These are phyloP conservation scores for Dictyophora rubrovolvata DNA, from an alignment of 768 basidiomycete genomes.

Conservation along the genomic window DNA sequence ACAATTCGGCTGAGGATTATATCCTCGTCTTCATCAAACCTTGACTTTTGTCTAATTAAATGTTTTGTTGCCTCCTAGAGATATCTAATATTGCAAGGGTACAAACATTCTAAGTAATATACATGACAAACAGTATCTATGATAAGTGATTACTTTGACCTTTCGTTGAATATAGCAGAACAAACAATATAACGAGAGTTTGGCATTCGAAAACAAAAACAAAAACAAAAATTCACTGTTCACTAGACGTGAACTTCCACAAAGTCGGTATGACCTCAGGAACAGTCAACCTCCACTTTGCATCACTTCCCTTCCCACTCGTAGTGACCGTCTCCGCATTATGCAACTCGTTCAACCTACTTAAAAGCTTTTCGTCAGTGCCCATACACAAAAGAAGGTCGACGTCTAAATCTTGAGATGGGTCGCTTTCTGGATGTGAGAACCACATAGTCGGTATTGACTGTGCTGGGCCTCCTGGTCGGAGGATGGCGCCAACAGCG, in stretches of 20 bases:
- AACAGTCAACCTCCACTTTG: slow-evolving; percentile 49
- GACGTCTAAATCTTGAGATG: slow-evolving; percentile 27
- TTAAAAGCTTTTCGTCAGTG: slow-evolving; percentile 69
- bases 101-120: too few relatives aligned
- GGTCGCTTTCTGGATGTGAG: slow-evolving; percentile 25
- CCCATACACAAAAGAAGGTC: slow-evolving; percentile 59
- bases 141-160: too few relatives aligned
- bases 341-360: slow-evolving; percentile 66
- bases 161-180: neutral
- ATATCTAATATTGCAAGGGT: too few relatives aligned
- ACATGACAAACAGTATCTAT: too few relatives aligned
- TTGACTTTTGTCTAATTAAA: too few relatives aligned
- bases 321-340: slow-evolving; percentile 63
- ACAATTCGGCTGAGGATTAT: too few relatives aligned
- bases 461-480: slow-evolving; percentile 44
- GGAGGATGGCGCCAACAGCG: slow-evolving; percentile 69
- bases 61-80: too few relatives aligned
- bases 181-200: neutral
- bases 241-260: slow-evolving; percentile 19
- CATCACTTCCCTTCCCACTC: slow-evolving; percentile 68
- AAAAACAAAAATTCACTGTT: neutral
- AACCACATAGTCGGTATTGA: slow-evolving; percentile 31
- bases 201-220: neutral
- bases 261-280: slow-evolving; percentile 28
- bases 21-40: too few relatives aligned